Evolutionary conservation across 441 rosid species (phyloP).

Genomic region (Erodium texanum): DNA sequence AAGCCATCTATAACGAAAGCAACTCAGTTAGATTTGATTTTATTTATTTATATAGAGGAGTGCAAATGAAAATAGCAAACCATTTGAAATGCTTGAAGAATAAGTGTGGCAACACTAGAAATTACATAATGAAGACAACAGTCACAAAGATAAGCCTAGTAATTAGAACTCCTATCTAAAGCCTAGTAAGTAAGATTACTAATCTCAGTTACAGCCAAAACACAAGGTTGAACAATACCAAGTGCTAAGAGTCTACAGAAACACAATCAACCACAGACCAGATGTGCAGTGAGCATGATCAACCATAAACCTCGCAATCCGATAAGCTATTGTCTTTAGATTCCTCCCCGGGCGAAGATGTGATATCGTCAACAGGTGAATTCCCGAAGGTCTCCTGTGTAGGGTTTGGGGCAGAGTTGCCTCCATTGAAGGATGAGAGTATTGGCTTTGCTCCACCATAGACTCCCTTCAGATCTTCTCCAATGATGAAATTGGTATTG

Average conservation of each 20-base stretch:
- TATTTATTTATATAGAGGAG: too few relatives aligned
- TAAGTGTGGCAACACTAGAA: constrained; percentile 17
- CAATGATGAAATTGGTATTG: constrained; percentile 24
- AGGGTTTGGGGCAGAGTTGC: constrained; percentile 17
- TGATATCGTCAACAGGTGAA: constrained; percentile 26
- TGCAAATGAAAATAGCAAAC: constrained; percentile 21
- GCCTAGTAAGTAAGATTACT: constrained; percentile 12
- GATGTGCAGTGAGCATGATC: constrained; percentile 17
- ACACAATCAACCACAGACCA: not conserved
- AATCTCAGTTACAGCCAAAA: too few relatives aligned
- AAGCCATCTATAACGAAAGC: too few relatives aligned
- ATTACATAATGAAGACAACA: constrained; percentile 21
- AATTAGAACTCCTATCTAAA: constrained; percentile 21
- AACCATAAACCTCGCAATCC: constrained; percentile 21
- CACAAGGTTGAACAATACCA: too few relatives aligned
- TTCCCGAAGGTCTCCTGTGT: constrained; percentile 25
- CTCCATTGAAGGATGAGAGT: constrained; percentile 29
- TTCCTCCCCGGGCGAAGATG: constrained; percentile 34
- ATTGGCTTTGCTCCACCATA: constrained; percentile 38
- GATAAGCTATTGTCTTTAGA: constrained; percentile 41
- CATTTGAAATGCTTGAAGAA: constrained; percentile 14
- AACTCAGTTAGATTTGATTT: too few relatives aligned
- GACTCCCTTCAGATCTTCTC: constrained; percentile 33
- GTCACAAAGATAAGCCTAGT: not conserved
- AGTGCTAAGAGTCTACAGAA: too few relatives aligned